Base-by-base conservation (phyloP, 257 asterid genomes). In the Gentiana dahurica region DNA sequence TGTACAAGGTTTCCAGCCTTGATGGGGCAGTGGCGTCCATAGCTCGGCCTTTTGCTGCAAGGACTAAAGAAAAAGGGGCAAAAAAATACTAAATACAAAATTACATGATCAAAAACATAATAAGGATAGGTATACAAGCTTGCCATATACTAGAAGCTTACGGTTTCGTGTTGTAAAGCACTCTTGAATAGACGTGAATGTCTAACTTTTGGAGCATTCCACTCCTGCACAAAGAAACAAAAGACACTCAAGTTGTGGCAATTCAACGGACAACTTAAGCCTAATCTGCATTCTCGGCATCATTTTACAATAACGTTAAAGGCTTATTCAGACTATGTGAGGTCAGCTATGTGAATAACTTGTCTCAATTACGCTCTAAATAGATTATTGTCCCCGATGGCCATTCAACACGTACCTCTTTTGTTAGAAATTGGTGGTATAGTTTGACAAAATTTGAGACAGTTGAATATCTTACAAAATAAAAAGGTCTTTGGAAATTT, bases 21-120 rank as follows among this genome's bases (percentile, higher is more conserved):
- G 82, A 52, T 63, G 49, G 54, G 76, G 65, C 69, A 76, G 72
- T 52, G 79, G 76, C 15, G 76, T 72, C 82, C 82, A 76, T 39
- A 72, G 65, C 15, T 69, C 70, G 48, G 69, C 61, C 34, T 66
- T 63, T 56, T 76, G 71, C 60, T 60, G 59, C 45, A 53, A 58
- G 41, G 67, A 60, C 82, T 76, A 55, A 50, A 68, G 65, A 57
- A 48, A 13, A 1, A 39, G 51, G 9, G 39, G 39, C 8, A 2
- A 24, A 55, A 36, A 33, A 60, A 7, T 12, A 4, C 2, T 51
- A 48, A 47, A 57, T 24, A 24, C 24, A 24, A 24, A 24, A 24
- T 24, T 24, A 24, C 24, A 24, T 24, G 24, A 24, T 24, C 24
- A 24, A 24, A 24, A 24, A 24, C 58, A 57, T 49, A 48, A 55